Conservation (phyloP, 2,329 filamentous ascomycete species). For the Penicillium nordicum region DNA sequence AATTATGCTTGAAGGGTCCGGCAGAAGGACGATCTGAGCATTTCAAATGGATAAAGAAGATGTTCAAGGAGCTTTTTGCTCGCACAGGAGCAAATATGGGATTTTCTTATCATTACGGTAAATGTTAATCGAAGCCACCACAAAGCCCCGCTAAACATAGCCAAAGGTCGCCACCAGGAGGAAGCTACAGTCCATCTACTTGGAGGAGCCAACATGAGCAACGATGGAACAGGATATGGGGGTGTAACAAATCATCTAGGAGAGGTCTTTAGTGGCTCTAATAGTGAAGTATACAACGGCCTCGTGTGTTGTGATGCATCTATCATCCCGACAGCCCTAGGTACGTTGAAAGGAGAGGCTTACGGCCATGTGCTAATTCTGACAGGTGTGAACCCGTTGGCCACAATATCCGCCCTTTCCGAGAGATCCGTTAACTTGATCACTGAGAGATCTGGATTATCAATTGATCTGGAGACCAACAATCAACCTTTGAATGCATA, state of each 20-base stretch:
- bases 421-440: slow-evolving; percentile 60
- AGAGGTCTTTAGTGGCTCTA: slow-evolving; percentile 56
- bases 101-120: slow-evolving; percentile 2
- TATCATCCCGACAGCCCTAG: slow-evolving; percentile 59
- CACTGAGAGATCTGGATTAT: slow-evolving; percentile 41
- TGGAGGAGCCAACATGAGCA: slow-evolving; percentile 62
- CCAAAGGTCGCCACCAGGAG: slow-evolving; percentile 9
- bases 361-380: neutral
- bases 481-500: slow-evolving; percentile 11
- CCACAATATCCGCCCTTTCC: slow-evolving; percentile 66
- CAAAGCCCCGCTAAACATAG: neutral
- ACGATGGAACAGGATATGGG: slow-evolving; percentile 53
- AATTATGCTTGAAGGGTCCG: slow-evolving; percentile 23
- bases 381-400: slow-evolving; percentile 59
- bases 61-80: slow-evolving; percentile 36
- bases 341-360: slow-evolving; percentile 23
- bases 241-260: slow-evolving; percentile 63
- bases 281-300: slow-evolving; percentile 52
- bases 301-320: slow-evolving; percentile 62
- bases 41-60: slow-evolving; percentile 13
- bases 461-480: slow-evolving; percentile 38
- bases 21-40: slow-evolving; percentile 14
- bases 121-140: no score
- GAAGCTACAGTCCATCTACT: slow-evolving; percentile 60
- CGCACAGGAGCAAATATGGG: slow-evolving; percentile 1